Conservation (phyloP, 1,139 yeast species). For the Taphrina betulina region DNA sequence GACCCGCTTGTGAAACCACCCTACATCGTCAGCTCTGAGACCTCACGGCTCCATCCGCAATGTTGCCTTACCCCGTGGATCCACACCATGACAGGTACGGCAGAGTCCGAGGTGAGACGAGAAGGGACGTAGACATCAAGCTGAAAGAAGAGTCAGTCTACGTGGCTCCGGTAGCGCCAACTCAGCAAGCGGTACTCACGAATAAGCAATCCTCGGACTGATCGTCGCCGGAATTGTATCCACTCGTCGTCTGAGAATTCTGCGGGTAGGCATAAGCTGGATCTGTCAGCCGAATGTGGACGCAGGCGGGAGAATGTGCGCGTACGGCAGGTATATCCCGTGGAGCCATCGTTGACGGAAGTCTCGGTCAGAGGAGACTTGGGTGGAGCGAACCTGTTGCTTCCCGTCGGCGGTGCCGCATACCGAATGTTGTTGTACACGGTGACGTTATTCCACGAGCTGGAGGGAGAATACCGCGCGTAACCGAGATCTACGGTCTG, state of each 20-base stretch:
- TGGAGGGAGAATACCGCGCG: constrained; percentile 5
- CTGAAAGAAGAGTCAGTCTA: constrained; percentile 38
- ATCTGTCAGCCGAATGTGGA: neutral
- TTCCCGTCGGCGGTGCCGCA: constrained; percentile 16
- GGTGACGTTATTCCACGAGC: neutral
- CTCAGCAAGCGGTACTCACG: neutral
- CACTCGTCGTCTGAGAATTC: neutral
- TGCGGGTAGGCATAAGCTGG: constrained; percentile 7
- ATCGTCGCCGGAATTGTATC: neutral
- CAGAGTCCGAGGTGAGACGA: neutral
- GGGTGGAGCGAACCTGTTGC: neutral
- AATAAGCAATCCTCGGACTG: constrained; percentile 7
- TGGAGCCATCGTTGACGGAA: constrained; percentile 5
- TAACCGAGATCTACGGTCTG: constrained; percentile 10
- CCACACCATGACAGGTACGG: constrained; percentile 44
- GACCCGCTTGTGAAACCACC: constrained; percentile 42
- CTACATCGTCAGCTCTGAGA: neutral
- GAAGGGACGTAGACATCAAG: constrained; percentile 42
- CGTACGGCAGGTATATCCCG: constrained; percentile 9
- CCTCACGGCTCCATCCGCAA: neutral
- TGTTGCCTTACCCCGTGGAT: constrained; percentile 42
- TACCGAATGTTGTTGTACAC: constrained; percentile 15
- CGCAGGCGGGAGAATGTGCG: neutral
- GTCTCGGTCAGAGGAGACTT: constrained; percentile 6
- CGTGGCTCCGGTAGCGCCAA: constrained; percentile 37